Percentiles rank a stretch among this genome's conserved stretches.
These are phyloP conservation scores for Evansstolkia leycettana DNA, from an alignment of 495 filamentous ascomycete genomes.

Conservation along the genomic window DNA sequence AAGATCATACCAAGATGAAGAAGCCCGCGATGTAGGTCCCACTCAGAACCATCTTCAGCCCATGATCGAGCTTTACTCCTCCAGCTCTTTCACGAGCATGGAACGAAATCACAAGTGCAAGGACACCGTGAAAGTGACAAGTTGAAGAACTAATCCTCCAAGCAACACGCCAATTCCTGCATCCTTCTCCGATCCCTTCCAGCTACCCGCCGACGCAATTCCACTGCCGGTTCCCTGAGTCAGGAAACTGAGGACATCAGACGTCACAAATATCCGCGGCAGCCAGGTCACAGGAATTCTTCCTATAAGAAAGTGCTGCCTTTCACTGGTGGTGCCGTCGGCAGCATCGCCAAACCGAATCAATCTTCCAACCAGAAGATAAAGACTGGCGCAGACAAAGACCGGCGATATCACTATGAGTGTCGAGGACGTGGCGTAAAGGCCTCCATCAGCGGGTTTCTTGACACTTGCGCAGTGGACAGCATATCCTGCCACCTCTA, in stretches of 20 bases:
- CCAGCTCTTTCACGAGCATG: constrained; percentile 3
- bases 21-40: constrained; percentile 14
- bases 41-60: constrained; percentile 12
- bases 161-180: constrained; percentile 15
- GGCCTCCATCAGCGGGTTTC: constrained; percentile 4
- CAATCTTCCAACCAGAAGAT: constrained; percentile 19
- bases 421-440: constrained; percentile 15
- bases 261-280: constrained; percentile 19
- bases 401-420: constrained; percentile 21
- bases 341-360: constrained; percentile 2
- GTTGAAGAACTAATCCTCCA: constrained; percentile 14
- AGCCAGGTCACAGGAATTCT: constrained; percentile 10
- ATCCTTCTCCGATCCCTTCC: constrained; percentile 12
- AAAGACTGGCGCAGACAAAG: constrained; percentile 20
- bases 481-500: constrained; percentile 12
- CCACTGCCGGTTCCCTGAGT: constrained; percentile 21
- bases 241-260: constrained; percentile 19
- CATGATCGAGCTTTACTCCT: constrained; percentile 2
- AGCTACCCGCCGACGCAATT: constrained; percentile 19
- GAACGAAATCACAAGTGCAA: constrained; percentile 13
- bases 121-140: constrained; percentile 17
- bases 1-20: constrained; percentile 16
- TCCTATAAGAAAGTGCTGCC: constrained; percentile 5
- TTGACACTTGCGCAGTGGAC: constrained; percentile 7
- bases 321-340: too few species aligned